A percentile compares a stretch with the other conserved stretches of the same genome.
Conservation (phyloP, 768 basidiomycete genomes). For the Termitomyces sp. region DNA sequence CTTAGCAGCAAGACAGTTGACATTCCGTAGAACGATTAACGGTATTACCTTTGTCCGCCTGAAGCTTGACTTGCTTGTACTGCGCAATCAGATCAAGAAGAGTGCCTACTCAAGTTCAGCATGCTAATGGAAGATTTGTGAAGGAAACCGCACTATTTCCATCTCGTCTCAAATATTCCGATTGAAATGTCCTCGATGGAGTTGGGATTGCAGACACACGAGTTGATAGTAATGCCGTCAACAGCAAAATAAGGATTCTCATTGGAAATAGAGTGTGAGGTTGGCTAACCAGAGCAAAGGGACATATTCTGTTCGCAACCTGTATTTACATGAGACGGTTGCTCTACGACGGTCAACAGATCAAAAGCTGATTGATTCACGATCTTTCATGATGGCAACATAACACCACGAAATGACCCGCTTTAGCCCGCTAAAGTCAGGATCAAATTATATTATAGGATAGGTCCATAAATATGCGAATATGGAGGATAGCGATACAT, state of each 20-base stretch:
- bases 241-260: conserved; percentile 13
- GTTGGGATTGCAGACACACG: conserved; percentile 1
- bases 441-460: neutral
- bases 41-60: conserved; percentile 2
- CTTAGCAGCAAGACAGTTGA: neutral
- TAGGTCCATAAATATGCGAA: neutral
- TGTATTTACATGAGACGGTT: neutral
- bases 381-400: neutral
- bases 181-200: neutral
- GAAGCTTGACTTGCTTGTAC: conserved; percentile 9
- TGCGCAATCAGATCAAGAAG: conserved; percentile 11
- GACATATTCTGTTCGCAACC: neutral
- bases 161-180: neutral
- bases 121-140: neutral
- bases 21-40: neutral
- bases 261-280: conserved; percentile 1
- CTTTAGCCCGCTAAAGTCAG: neutral
- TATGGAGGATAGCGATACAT: neutral
- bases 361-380: neutral
- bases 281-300: conserved; percentile 16
- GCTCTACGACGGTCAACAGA: neutral
- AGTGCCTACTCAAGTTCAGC: conserved; percentile 1
- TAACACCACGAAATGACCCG: neutral
- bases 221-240: conserved; percentile 11
- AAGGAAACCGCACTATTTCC: conserved; percentile 8